Evolutionary conservation across 331 rosid species (phyloP).

Genomic region (Saraca asoca): DNA sequence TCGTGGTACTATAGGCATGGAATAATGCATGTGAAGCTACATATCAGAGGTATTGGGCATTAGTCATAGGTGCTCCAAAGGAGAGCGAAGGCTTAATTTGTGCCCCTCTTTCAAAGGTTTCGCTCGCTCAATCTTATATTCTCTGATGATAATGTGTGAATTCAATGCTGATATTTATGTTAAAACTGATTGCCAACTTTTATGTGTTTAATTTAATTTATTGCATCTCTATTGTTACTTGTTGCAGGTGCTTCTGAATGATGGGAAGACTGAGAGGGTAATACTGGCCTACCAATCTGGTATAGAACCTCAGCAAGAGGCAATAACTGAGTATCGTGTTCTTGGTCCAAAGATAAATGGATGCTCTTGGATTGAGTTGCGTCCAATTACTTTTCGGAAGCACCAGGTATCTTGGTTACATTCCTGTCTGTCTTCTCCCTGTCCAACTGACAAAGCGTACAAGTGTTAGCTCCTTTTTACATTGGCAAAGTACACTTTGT

Average conservation of each 20-base stretch:
- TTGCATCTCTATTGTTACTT: conserved; percentile 15
- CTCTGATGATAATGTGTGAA: conserved; percentile 2
- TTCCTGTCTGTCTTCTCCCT: conserved; percentile 15
- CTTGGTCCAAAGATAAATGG: conserved; percentile 92
- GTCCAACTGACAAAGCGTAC: conserved; percentile 6
- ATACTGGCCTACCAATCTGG: conserved; percentile 69
- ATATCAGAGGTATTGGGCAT: conserved; percentile 85
- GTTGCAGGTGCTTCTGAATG: conserved; percentile 76
- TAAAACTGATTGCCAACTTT: conserved; percentile 18
- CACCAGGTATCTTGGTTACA: conserved; percentile 67
- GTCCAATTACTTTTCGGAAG: conserved; percentile 79
- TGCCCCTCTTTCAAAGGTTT: conserved; percentile 90
- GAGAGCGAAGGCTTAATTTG: conserved; percentile 81
- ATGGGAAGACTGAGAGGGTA: conserved; percentile 94
- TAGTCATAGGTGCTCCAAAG: conserved; percentile 81
- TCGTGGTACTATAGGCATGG: conserved; percentile 62
- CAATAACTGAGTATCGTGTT: conserved; percentile 83
- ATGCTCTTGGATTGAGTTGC: conserved; percentile 92
- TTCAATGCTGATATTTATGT: conserved; percentile 24
- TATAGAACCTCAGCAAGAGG: conserved; percentile 81
- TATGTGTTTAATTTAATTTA: conserved; percentile 4
- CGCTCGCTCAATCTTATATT: conserved; percentile 27
- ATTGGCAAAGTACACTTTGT: not conserved
- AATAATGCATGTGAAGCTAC: conserved; percentile 74
- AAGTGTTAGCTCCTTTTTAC: not conserved